Conservation (phyloP, 2,329 filamentous ascomycete species). For the Aspergillus clavatus region DNA sequence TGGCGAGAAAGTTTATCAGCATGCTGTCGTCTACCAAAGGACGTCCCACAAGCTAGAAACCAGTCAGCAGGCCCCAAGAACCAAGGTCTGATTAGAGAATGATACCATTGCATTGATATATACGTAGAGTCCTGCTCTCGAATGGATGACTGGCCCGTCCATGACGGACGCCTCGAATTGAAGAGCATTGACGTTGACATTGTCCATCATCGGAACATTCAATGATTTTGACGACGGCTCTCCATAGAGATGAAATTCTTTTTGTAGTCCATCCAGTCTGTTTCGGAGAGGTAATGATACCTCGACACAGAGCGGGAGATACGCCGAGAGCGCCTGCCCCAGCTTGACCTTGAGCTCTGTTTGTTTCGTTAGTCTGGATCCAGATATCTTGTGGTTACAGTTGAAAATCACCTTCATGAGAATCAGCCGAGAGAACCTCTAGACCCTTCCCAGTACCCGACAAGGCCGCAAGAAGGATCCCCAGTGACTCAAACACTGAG, state of each 20-base stretch:
- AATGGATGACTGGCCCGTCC: constrained; percentile 68
- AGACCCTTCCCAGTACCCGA: constrained; percentile 34
- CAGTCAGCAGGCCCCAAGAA: constrained; percentile 20
- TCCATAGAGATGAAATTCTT: constrained; percentile 39
- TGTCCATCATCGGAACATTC: constrained; percentile 40
- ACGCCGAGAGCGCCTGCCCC: constrained; percentile 36
- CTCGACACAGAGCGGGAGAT: constrained; percentile 38
- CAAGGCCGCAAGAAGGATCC: constrained; percentile 38
- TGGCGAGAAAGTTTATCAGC: constrained; percentile 74
- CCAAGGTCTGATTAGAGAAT: constrained; percentile 3
- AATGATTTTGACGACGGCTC: constrained; percentile 40
- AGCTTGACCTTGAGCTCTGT: constrained; percentile 34
- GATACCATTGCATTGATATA: constrained; percentile 76
- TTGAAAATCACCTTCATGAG: constrained; percentile 28
- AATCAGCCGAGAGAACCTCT: constrained; percentile 32
- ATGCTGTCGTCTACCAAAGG: constrained; percentile 77
- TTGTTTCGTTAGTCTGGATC: neutral
- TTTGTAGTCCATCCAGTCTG: constrained; percentile 38
- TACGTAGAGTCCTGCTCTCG: constrained; percentile 76
- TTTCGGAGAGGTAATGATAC: constrained; percentile 37
- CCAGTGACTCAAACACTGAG: constrained; percentile 40
- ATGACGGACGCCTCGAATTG: constrained; percentile 52
- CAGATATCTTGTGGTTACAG: neutral
- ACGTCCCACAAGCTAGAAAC: constrained; percentile 66
- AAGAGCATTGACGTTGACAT: constrained; percentile 44